Percentiles rank a stretch among this genome's conserved stretches.
Evolutionary conservation across 768 basidiomycete genomes (phyloP).

Genomic region (Mycena leptocephala): DNA sequence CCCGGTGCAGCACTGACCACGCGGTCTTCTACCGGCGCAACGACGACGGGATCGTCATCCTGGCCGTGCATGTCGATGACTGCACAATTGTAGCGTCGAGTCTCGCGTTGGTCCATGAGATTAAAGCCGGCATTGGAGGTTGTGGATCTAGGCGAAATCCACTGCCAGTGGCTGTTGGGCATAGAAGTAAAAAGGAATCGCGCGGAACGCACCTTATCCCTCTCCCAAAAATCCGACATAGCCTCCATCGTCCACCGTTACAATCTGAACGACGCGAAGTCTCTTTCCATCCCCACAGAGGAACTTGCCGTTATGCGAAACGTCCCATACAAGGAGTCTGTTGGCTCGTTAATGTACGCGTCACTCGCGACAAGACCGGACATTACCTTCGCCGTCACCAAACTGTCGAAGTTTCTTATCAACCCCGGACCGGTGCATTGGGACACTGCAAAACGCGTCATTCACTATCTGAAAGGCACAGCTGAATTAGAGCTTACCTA

Average conservation of each 20-base stretch:
- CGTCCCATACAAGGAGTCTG: conserved; percentile 36
- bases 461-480: conserved; percentile 50
- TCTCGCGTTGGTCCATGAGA: conserved; percentile 8
- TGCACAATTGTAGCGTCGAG: conserved; percentile 34
- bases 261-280: conserved; percentile 36
- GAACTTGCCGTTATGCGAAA: conserved; percentile 34
- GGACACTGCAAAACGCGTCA: conserved; percentile 50
- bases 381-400: conserved; percentile 41
- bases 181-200: conserved; percentile 24
- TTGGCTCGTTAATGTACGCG: conserved; percentile 44
- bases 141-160: conserved; percentile 36
- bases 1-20: conserved; percentile 26
- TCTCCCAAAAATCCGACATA: conserved; percentile 46
- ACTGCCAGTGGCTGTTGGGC: conserved; percentile 39
- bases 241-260: conserved; percentile 42
- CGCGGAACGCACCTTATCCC: conserved; percentile 35
- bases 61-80: conserved; percentile 35
- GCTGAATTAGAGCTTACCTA: conserved; percentile 28
- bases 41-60: neutral
- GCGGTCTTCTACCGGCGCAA: conserved; percentile 29
- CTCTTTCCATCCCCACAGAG: conserved; percentile 31
- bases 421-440: conserved; percentile 51
- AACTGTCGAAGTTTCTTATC: conserved; percentile 42
- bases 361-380: conserved; percentile 45
- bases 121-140: conserved; percentile 36